Evolutionary conservation across 2,329 filamentous ascomycete species (phyloP), one percentile per base, ranked within the genome.

Genomic region (Magnaporthiopsis poae): DNA sequence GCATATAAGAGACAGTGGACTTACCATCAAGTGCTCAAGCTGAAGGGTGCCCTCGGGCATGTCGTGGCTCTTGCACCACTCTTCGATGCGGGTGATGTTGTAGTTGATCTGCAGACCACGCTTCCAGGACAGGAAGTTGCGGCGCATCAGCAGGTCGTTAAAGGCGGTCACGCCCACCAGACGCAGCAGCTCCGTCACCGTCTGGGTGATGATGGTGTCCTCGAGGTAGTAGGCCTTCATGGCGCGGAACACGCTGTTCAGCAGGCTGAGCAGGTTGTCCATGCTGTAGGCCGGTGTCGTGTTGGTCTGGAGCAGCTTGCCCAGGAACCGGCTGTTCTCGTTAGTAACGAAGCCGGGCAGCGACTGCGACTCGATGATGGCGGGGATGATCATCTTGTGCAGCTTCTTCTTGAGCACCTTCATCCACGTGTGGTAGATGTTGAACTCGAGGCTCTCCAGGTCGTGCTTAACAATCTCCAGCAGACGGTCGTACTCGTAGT

Each of bases 391-490:
- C 95, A 99, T 99, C 86, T 98, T 98, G 74, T 96, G 92, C 70
- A 99, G 85, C 81, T 96, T 96, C 87, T 97, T 97, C 86, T 99
- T 99, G 74, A 99, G 82, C 67, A 97, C 91, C 84, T 99, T 99
- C 95, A 99, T 99, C 95, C 95, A 99, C 33, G 95, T 99, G 80
- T 99, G 95, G 80, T 99, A 99, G 73, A 99, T 99, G 82, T 99
- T 99, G 83, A 99, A 99, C 80, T 99, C 95, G 70, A 99, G 84
- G 78, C 91, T 96, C 81, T 99, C 95, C 65, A 99, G 83, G 76
- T 99, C 95, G 77, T 99, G 95, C 84, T 99, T 99, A 76, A 99
- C 95, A 76, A 99, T 98, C 79, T 99, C 95, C 73, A 99, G 82
- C 65, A 99, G 85, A 70, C 95, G 90, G 79, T 99, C 95, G 74